These are phyloP conservation scores for Rhizopus arrhizus DNA, from an alignment of 371 early-diverging fungal species.

Conservation along the genomic window DNA sequence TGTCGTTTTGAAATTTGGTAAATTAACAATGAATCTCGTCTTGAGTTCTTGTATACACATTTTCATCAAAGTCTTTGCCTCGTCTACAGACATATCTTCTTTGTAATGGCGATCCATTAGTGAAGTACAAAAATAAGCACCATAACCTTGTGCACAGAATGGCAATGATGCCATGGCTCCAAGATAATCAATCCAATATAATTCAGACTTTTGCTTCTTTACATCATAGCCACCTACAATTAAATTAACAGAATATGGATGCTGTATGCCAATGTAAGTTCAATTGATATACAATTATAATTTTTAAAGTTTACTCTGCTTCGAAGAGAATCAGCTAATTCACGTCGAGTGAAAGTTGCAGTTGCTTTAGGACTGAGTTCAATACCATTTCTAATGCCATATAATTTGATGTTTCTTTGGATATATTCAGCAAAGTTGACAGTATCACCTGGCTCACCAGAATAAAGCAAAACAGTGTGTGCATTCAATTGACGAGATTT, in stretches of 20 bases:
- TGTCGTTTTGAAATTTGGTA: conserved; percentile 83
- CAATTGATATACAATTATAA: too few species aligned
- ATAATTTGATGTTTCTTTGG: conserved; percentile 90
- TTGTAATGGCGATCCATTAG: conserved; percentile 93
- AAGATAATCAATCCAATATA: conserved; percentile 95
- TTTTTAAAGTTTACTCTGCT: conserved; percentile 65
- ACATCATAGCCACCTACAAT: conserved; percentile 86
- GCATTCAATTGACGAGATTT: conserved; percentile 83
- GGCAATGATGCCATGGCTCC: conserved; percentile 79
- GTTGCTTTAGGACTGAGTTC: conserved; percentile 80
- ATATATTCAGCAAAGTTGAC: conserved; percentile 95
- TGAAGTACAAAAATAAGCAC: conserved; percentile 87
- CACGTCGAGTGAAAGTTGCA: conserved; percentile 85
- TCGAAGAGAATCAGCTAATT: conserved; percentile 86
- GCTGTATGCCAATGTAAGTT: conserved; percentile 36
- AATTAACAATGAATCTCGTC: conserved; percentile 84
- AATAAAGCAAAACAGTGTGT: conserved; percentile 80
- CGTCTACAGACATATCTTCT: conserved; percentile 80
- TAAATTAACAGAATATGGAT: conserved; percentile 89
- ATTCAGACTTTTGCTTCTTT: conserved; percentile 70
- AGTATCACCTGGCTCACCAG: conserved; percentile 95
- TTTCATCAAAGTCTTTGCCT: conserved; percentile 76
- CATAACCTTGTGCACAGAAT: conserved; percentile 94
- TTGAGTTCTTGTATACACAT: conserved; percentile 89
- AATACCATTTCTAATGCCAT: conserved; percentile 83